Conservation (phyloP, 257 asterid species). For the Rhazya stricta region DNA sequence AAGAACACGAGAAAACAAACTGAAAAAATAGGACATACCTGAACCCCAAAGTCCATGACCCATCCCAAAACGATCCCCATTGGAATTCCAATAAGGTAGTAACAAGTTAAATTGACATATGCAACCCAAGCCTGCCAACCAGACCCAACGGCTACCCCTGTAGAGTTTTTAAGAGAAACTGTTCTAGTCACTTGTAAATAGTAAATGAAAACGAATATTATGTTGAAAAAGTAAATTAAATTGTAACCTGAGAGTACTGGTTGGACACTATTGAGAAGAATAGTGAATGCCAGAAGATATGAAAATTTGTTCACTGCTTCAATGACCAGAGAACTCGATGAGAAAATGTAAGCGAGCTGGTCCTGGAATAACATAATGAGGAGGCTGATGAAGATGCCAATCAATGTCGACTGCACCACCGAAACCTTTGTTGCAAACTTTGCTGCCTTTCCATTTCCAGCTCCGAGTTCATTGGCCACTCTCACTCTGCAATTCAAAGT, state of each 20-base stretch:
- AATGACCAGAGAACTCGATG: constrained; percentile 5
- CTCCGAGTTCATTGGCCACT: constrained; percentile 15
- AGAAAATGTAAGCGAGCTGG: not conserved
- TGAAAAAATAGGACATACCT: not conserved
- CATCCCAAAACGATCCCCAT: constrained; percentile 2
- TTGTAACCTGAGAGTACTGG: not conserved
- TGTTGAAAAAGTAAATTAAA: not conserved
- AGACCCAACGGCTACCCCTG: constrained; percentile 10
- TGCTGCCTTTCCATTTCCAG: constrained; percentile 12
- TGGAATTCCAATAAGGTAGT: constrained; percentile 7
- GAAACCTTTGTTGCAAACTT: constrained; percentile 15
- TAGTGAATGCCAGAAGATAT: constrained; percentile 6
- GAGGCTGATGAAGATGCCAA: not conserved
- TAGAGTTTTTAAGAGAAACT: too few relatives aligned
- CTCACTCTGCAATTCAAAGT: constrained; percentile 21
- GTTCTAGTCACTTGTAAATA: not conserved
- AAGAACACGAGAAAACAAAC: too few relatives aligned
- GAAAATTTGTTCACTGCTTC: constrained; percentile 1
- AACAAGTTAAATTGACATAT: not conserved
- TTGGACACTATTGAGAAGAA: constrained; percentile 1
- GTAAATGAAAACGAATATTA: not conserved
- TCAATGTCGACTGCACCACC: not conserved
- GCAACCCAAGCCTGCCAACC: constrained; percentile 13
- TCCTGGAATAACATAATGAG: not conserved
- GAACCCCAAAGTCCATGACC: constrained; percentile 1